Evolutionary conservation across 345 rosid species (phyloP), one percentile per base, ranked within the genome.

Genomic region (Populus nigra): DNA sequence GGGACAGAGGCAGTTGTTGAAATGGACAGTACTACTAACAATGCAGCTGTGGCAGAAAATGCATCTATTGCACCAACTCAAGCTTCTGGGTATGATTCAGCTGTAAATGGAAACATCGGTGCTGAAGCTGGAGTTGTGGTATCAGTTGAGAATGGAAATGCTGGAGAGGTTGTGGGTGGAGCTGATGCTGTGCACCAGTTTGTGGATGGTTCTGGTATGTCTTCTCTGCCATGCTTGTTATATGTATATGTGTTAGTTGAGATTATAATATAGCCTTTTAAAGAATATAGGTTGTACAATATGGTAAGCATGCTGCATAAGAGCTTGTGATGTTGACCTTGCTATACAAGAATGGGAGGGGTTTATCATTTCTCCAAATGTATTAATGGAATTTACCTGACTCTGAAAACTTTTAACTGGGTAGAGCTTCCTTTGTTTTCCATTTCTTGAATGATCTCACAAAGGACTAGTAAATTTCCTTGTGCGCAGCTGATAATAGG

Each of bases 181-280:
- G 78, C 83, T 75, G 86, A 85, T 69, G 73, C 74, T 15, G 83
- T 77, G 65, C 86, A 87, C 8, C 91, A 78, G 53, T 80, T 72
- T 73, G 84, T 76, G 79, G 93, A 90, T 76, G 84, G 85, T 78
- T 71, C 91, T 71, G 94, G 99, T 96, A 89, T 76, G 87, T 73
- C n/a, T 81, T 76, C 63, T 78, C 47, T 25, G 36, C 43, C 41
- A 18, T 35, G 39, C 2, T 9, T 22, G 7, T 69, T 10, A 31
- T 39, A 2, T 68, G n/a, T 69, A 59, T 71, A 25, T 50, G 23
- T 72, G 25, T 5, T 33, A 69, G 55, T 39, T 11, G 38, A 71
- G n/a, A 55, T 18, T 63, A 13, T 17, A 4, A 68, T 66, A 27
- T 10, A 27, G n/a, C 59, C 61, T 13, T 47, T 67, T 66, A 29